Conservation (phyloP, 2,329 filamentous ascomycete species). For the Fusarium neocosmosporiellum region DNA sequence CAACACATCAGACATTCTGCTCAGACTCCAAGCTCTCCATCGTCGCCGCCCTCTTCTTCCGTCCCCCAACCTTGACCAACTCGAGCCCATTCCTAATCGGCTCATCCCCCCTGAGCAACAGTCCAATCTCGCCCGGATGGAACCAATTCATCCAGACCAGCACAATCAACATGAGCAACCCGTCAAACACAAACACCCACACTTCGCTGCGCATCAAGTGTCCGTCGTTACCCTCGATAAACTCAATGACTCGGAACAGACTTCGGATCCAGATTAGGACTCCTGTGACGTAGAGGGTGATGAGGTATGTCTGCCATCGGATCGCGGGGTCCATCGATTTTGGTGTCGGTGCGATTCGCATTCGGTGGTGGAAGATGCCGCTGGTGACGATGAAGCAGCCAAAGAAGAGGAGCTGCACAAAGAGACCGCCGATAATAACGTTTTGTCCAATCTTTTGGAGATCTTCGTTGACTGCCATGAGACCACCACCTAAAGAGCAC, state of each 20-base stretch:
- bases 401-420: constrained; percentile 67
- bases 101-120: constrained; percentile 38
- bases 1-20: not conserved
- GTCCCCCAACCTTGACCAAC: constrained; percentile 25
- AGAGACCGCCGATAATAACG: constrained; percentile 63
- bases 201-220: constrained; percentile 49
- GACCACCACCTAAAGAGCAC: constrained; percentile 34
- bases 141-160: constrained; percentile 46
- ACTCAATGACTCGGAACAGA: constrained; percentile 57
- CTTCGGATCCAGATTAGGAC: constrained; percentile 54
- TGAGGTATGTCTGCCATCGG: constrained; percentile 49
- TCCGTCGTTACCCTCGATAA: constrained; percentile 50
- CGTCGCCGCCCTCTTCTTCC: constrained; percentile 11
- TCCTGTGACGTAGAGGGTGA: constrained; percentile 41
- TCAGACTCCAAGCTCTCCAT: constrained; percentile 32
- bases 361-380: constrained; percentile 56
- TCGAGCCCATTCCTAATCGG: constrained; percentile 39
- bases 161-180: constrained; percentile 48
- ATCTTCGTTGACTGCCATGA: constrained; percentile 35
- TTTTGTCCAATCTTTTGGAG: constrained; percentile 52
- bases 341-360: constrained; percentile 24
- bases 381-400: constrained; percentile 62
- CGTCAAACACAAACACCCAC: constrained; percentile 53
- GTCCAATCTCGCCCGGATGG: constrained; percentile 44
- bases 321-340: constrained; percentile 24